A percentile compares a stretch with the other conserved stretches of the same genome.
These are phyloP conservation scores for Mycocentrospora acerina DNA, from an alignment of 2,329 filamentous ascomycete genomes.

Conservation along the genomic window DNA sequence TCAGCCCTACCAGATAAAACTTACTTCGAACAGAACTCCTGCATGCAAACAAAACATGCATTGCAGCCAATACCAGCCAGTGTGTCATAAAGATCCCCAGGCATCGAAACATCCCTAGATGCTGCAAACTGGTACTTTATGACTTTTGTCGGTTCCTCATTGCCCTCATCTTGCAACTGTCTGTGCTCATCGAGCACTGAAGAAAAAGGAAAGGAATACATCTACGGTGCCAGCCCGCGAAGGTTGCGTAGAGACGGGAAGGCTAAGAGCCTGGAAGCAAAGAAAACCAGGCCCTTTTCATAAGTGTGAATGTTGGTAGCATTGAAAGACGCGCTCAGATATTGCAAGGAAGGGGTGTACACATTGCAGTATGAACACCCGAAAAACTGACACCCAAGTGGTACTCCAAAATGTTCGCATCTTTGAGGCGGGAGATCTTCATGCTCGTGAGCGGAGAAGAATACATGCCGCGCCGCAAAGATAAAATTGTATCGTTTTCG, in stretches of 20 bases:
- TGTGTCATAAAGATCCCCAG: constrained; percentile 20
- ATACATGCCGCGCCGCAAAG: constrained; percentile 39
- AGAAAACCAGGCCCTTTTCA: constrained; percentile 39
- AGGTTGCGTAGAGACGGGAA: constrained; percentile 28
- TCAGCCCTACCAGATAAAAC: constrained; percentile 27
- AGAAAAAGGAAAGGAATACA: constrained; percentile 34
- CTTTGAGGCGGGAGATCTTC: constrained; percentile 33
- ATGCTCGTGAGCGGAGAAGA: constrained; percentile 35
- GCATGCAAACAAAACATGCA: constrained; percentile 38
- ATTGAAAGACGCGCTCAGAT: constrained; percentile 42
- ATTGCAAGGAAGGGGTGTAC: constrained; percentile 38
- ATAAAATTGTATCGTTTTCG: constrained; percentile 45
- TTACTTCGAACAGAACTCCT: constrained; percentile 38
- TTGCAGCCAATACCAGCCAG: constrained; percentile 26
- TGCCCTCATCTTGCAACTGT: constrained; percentile 30
- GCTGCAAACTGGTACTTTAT: constrained; percentile 24
- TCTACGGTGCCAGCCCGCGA: constrained; percentile 34
- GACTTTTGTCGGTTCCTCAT: constrained; percentile 35
- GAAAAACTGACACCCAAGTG: constrained; percentile 38
- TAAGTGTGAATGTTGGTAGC: constrained; percentile 39
- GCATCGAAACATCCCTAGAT: constrained; percentile 31
- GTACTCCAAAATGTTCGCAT: constrained; percentile 36
- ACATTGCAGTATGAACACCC: constrained; percentile 37
- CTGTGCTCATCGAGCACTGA: constrained; percentile 27
- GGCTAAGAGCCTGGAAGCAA: constrained; percentile 32